Base-by-base conservation (phyloP, 345 rosid genomes). In the Arabis hirsuta region DNA sequence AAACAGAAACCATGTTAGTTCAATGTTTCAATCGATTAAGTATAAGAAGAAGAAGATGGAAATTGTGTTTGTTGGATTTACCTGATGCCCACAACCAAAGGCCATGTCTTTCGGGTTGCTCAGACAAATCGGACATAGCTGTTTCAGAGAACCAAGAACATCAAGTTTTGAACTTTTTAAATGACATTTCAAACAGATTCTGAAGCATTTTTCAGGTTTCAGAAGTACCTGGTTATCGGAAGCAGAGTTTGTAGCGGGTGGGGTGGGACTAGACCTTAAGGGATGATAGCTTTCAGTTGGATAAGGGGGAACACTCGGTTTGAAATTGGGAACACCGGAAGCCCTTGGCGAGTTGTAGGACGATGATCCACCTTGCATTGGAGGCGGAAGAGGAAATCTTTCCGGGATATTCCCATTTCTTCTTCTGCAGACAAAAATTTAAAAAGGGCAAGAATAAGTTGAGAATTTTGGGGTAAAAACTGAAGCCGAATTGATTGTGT, bases 21-120 rank as follows among this genome's bases (percentile, higher is more conserved):
- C 6, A 22, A 16, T 36, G 14, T 44, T 59, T 8, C 12, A 3
- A 52, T 44, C 22, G 61, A 48, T 38, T 46, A 22, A 22, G 24
- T 22, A 22, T 45, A 19, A 34, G 43, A 36, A 64, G 1, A 34
- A 27, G 20, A 19, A 38, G 26, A 42, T 9, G 19, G 12, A 16
- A 7, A 34, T 8, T 59, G 36, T 74, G 73, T 31, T 59, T 14
- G 27, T 20, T 20, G 34, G 39, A 20, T 67, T 65, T 81, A 93
- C 98, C 96, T 94, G 98, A 83, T 94, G 98, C 24, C 98, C 98
- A 34, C 98, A 94, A 56, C 97, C 97, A 52, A 94, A 94, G 16
- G 98, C 98, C 98, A 94, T 88, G 80, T 94, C 81, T 78, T 87
- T 94, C 3, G 73, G 62, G 64, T 86, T 82, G 64, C 71, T 79